phyloP scores from a whole-genome alignment of 345 rosid genomes.

The Tarenaya hassleriana region DNA sequence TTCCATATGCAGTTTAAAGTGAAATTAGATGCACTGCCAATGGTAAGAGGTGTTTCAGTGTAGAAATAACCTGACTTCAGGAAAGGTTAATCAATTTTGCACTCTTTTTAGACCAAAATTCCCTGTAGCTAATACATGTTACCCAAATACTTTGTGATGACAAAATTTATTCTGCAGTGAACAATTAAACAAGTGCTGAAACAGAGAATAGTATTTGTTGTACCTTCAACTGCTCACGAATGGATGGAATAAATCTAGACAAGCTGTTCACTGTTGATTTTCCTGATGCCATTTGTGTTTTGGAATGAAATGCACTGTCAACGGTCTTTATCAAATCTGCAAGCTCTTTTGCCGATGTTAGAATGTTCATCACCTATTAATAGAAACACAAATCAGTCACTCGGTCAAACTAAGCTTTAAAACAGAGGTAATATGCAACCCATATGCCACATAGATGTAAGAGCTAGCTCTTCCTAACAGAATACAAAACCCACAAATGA shows the following conservation, averaged over 20 bases:
- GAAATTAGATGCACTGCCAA: no score
- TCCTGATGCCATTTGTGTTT: constrained; percentile 42
- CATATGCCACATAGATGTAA: not conserved
- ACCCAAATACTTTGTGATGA: constrained; percentile 10
- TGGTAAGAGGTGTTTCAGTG: no score
- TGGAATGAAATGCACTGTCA: constrained; percentile 54
- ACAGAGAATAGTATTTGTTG: not conserved
- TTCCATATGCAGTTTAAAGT: constrained; percentile 18
- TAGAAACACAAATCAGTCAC: constrained; percentile 20
- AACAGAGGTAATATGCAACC: constrained; percentile 10
- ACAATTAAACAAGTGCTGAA: constrained; percentile 4
- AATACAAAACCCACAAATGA: no score
- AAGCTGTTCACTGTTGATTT: constrained; percentile 40
- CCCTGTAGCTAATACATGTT: no score
- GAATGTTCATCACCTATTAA: constrained; percentile 49
- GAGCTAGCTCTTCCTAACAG: no score
- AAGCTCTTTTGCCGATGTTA: constrained; percentile 77
- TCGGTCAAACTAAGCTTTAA: constrained; percentile 4
- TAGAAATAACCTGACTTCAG: no score
- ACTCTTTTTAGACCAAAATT: no score
- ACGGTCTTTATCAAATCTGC: constrained; percentile 58
- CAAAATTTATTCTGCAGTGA: constrained; percentile 1
- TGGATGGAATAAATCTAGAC: constrained; percentile 52
- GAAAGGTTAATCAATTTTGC: no score
- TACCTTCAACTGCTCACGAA: constrained; percentile 80